Base-by-base conservation (phyloP, 2,329 filamentous ascomycete genomes). In the Elsinoe ampelina region DNA sequence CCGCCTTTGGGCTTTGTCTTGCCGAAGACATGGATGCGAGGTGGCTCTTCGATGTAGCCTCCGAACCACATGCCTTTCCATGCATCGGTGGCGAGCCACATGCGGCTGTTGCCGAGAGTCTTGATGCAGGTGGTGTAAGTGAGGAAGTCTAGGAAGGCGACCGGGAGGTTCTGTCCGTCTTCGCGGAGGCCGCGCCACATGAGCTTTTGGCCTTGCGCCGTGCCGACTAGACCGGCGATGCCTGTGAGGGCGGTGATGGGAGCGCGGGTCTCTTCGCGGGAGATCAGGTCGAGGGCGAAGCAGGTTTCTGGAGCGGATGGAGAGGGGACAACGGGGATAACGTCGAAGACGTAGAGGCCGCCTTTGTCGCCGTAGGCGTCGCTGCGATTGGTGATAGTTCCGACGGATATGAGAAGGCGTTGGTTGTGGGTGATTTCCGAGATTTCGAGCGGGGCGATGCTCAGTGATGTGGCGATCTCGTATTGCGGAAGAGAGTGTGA, bases 81-180 rank as follows among this genome's bases (percentile, higher is more conserved):
- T 0, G 87, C 88, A 72, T 98, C 93, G 0, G 88, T 87, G 73
- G 96, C 84, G 10, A 95, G 77, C 65, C 88, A 90, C 68, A 98
- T 78, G 0, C 92, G 91, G 0, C 89, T 95, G 1, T 86, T 83
- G 2, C 84, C 83, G 15, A 98, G 78, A 64, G 89, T 88, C 66
- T 91, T 93, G 55, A 89, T 80, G n/a, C 86, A 83, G 2, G 84
- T 88, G 11, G 95, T 89, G 65, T 95, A 93, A 71, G 88, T 95
- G 72, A 89, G 93, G 84, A 96, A 95, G 66, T 98, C 93, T 78
- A 98, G 87, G 67, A 98, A 98, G 0, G 93, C 93, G 2, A 98
- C 92, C 0, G 93, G 93, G 0, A 97, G 77, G 54, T 97, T 79
- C 1, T 87, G 90, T 0, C 91, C 89, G 67, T 98, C 93, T 70